These are phyloP conservation scores for Acanthochlamys bracteata DNA, from an alignment of 106 monocot genomes.

Conservation along the genomic window DNA sequence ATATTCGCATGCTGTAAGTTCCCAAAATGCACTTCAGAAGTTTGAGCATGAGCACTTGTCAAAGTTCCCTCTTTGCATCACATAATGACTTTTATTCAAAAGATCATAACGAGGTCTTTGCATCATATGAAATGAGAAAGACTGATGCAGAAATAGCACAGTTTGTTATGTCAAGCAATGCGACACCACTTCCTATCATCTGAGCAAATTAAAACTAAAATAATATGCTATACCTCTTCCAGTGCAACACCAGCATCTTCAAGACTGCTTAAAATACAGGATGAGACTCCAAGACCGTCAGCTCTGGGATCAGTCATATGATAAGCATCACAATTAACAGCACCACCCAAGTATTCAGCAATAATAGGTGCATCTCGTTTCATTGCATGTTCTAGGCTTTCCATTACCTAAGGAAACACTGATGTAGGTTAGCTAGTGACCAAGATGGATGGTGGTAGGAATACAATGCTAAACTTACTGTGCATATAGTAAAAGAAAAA, in stretches of 20 bases:
- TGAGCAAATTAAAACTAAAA: not conserved
- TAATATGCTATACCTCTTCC: slow-evolving; percentile 59
- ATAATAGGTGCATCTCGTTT: slow-evolving; percentile 89
- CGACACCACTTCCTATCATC: not conserved
- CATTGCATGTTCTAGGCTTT: slow-evolving; percentile 95
- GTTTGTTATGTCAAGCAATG: too few species aligned
- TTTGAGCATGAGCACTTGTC: too few species aligned
- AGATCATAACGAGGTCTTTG: too few species aligned
- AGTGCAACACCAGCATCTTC: slow-evolving; percentile 88
- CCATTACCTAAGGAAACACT: slow-evolving; percentile 50
- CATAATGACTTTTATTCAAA: too few species aligned
- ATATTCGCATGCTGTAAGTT: too few species aligned
- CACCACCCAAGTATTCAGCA: slow-evolving; percentile 95
- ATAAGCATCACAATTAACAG: slow-evolving; percentile 98
- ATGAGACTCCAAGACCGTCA: slow-evolving; percentile 94
- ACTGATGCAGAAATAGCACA: too few species aligned
- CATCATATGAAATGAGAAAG: too few species aligned
- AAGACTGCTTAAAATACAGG: slow-evolving; percentile 77
- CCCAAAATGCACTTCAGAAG: too few species aligned
- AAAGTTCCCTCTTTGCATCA: too few species aligned
- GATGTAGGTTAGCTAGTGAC: not conserved
- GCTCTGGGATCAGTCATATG: slow-evolving; percentile 98
- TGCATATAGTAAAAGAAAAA: not conserved
- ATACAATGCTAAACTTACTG: not conserved
- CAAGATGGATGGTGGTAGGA: not conserved